phyloP scores from a whole-genome alignment of 495 filamentous ascomycete species.

The Geoglossum glabrum region DNA sequence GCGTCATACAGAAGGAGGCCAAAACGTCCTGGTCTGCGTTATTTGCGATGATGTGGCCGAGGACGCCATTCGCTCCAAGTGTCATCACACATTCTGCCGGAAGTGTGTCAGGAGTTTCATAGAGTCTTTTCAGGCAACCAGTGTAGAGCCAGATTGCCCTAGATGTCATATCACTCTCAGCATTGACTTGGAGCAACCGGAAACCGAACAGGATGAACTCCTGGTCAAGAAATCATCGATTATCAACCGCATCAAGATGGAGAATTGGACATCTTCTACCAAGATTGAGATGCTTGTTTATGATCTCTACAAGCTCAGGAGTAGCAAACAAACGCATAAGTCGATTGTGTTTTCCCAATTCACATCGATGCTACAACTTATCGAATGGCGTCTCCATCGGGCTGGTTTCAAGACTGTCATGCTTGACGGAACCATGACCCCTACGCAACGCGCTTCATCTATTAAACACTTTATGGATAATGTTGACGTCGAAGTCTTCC shows the following conservation, averaged over 20 bases:
- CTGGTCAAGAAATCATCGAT: conserved; percentile 81
- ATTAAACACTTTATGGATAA: conserved; percentile 94
- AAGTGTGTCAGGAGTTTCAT: conserved; percentile 68
- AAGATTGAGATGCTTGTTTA: conserved; percentile 95
- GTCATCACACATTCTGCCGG: conserved; percentile 90
- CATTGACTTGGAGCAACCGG: conserved; percentile 84
- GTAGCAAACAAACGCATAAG: conserved; percentile 78
- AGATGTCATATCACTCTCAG: conserved; percentile 74
- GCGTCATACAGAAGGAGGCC: conserved; percentile 63
- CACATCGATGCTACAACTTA: conserved; percentile 52
- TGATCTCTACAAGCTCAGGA: conserved; percentile 72
- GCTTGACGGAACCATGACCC: conserved; percentile 91
- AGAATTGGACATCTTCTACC: conserved; percentile 88
- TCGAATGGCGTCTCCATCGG: conserved; percentile 87
- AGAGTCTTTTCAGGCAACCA: conserved; percentile 32
- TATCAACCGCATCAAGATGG: conserved; percentile 94
- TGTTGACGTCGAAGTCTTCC: conserved; percentile 75
- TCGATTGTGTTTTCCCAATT: conserved; percentile 61
- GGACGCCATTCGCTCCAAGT: conserved; percentile 76
- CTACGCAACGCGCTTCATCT: conserved; percentile 71
- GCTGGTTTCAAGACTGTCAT: conserved; percentile 95
- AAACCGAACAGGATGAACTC: conserved; percentile 71
- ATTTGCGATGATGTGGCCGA: conserved; percentile 93
- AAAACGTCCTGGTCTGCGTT: conserved; percentile 77
- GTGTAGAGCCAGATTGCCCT: conserved; percentile 56